Base-by-base conservation (phyloP, 1,284 basidiomycete species). In the Tilletia horrida region DNA sequence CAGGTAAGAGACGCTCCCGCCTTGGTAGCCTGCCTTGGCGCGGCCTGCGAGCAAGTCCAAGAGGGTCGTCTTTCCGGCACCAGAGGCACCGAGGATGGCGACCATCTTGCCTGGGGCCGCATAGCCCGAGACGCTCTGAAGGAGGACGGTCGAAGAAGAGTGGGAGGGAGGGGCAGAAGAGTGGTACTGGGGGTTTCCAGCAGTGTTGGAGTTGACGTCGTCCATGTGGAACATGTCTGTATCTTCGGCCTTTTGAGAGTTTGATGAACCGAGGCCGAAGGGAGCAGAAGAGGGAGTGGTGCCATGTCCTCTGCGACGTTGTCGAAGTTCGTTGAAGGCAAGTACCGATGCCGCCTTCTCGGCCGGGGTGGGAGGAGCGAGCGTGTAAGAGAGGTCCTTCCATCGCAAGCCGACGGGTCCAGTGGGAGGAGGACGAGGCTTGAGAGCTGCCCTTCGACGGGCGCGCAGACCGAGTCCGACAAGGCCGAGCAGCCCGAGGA, bases 41-140 rank as follows among this genome's bases (percentile, higher is more conserved):
- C 71, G 67, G 2, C 76, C 76, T 1, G 73, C 75, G 9, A 78
- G 67, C 23, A 78, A 68, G 43, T 78, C 76, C 50, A 78, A 71
- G 11, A 78, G 64, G 13, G 72, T 76, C 7, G 72, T 75, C 66
- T 78, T 78, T 40, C 76, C 76, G 6, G 76, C 76, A 27, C 76
- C 76, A 8, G 68, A 71, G 27, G 76, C 71, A 16, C 76, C 76
- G 0, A 78, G 73, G 16, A 78, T 66, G 18, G 73, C 72, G 2
- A 73, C 68, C 68, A 78, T 76, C 23, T 50, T 47, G 3, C 76
- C 76, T 0, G 76, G 72, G 1, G 70, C 66, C 43, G 72, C 71
- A 16, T 64, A 48, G 7, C 73, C 75, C 0, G 71, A 70, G 31
- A 77, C 69, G 27, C 35, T 31, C 18, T 43, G 65, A 16, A 71